A percentile compares a stretch with the other conserved stretches of the same genome.
Evolutionary conservation across 306 rosid genomes (phyloP).

Genomic region (Prosopis cineraria): DNA sequence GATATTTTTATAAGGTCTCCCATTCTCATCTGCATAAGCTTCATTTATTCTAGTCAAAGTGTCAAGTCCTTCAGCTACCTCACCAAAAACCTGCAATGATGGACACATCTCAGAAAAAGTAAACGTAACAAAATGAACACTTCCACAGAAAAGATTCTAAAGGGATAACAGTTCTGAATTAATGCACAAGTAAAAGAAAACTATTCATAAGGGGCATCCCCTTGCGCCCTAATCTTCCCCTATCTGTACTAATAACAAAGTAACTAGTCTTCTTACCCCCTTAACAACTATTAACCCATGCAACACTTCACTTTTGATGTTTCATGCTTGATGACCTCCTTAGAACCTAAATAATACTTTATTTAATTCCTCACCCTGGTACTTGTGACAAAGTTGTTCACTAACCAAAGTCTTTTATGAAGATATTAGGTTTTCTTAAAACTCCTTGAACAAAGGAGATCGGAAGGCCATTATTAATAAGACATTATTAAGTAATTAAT

Average conservation of each 20-base stretch:
- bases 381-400: neutral
- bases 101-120: constrained; percentile 6
- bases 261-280: too few relatives aligned
- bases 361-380: constrained; percentile 7
- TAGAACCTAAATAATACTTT: neutral
- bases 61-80: constrained; percentile 92
- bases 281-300: too few relatives aligned
- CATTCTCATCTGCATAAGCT: constrained; percentile 82
- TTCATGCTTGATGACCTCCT: constrained; percentile 13
- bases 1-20: constrained; percentile 87
- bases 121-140: constrained; percentile 8
- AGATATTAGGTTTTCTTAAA: neutral
- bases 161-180: neutral
- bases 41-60: constrained; percentile 92
- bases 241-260: too few relatives aligned
- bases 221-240: too few relatives aligned
- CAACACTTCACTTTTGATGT: neutral
- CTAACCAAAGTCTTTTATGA: neutral
- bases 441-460: neutral
- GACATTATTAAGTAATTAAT: too few relatives aligned
- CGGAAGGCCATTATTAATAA: neutral
- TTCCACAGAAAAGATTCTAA: neutral
- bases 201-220: too few relatives aligned
- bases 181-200: constrained; percentile 1
- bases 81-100: constrained; percentile 78